phyloP scores from a whole-genome alignment of 75 land plant genomes.

The Pseudotsuga menziesii region DNA sequence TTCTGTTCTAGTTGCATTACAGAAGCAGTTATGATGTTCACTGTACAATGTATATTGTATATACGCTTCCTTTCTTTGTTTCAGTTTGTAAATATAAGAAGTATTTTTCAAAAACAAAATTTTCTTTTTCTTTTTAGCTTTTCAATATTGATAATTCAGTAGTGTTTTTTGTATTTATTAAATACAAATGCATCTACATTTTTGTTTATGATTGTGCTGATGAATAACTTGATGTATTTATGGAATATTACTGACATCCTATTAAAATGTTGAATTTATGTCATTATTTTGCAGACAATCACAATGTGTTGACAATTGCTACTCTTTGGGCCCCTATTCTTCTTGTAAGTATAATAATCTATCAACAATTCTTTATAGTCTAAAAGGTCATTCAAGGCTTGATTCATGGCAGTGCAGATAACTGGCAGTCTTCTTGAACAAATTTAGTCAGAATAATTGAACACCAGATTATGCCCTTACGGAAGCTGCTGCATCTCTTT shows the following conservation, averaged over 20 bases:
- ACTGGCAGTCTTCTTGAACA: background rate
- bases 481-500: too few relatives aligned
- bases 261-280: background rate
- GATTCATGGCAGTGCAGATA: background rate
- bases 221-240: background rate
- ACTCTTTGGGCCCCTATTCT: conserved; percentile 91
- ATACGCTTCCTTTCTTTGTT: too few relatives aligned
- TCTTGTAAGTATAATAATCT: conserved; percentile 51
- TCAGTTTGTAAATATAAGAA: too few relatives aligned
- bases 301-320: conserved; percentile 64
- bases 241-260: background rate
- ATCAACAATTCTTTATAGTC: background rate
- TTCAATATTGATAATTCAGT: too few relatives aligned
- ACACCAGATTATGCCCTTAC: background rate
- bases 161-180: too few relatives aligned
- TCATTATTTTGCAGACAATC: conserved; percentile 50
- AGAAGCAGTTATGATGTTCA: too few relatives aligned
- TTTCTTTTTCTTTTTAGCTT: too few relatives aligned
- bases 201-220: background rate
- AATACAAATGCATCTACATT: background rate
- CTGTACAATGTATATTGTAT: too few relatives aligned
- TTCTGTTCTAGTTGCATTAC: too few relatives aligned
- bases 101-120: too few relatives aligned
- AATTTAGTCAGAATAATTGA: background rate
- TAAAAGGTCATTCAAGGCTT: background rate